Conservation (phyloP, 495 filamentous ascomycete species). For the Penicillium goetzii region DNA sequence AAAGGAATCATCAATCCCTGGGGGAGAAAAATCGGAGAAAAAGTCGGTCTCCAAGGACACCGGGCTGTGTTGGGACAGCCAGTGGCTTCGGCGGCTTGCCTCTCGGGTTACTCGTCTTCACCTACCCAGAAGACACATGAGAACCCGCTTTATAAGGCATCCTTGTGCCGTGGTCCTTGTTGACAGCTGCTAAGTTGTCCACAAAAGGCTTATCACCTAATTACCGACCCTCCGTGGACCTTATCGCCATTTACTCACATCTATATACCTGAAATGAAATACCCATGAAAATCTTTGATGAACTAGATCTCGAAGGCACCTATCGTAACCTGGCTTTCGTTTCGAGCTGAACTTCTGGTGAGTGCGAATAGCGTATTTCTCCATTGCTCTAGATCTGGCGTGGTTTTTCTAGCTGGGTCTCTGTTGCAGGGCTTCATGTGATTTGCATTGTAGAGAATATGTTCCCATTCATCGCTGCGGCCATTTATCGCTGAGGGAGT, state of each 20-base stretch:
- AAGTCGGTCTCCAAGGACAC: not conserved
- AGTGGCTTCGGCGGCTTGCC: not conserved
- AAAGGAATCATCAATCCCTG: not conserved
- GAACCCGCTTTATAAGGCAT: not conserved
- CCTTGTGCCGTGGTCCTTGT: not conserved
- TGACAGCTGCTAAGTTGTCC: not conserved
- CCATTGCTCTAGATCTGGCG: not conserved
- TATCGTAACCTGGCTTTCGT: not conserved
- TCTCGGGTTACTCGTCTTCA: not conserved
- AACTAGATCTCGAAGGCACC: not conserved
- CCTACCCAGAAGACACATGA: not conserved
- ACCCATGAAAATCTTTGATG: conserved; percentile 10
- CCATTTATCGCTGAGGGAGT: conserved; percentile 30
- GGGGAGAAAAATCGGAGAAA: not conserved
- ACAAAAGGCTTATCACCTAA: not conserved
- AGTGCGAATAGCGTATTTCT: not conserved
- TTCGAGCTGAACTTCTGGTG: not conserved
- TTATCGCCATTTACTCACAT: not conserved
- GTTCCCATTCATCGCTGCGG: conserved; percentile 17
- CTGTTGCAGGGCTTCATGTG: not conserved
- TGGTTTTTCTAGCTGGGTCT: not conserved
- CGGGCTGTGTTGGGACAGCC: not conserved
- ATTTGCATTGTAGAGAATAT: not conserved
- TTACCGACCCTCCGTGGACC: not conserved
- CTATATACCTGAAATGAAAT: conserved; percentile 12